These are phyloP conservation scores for Cucurbitaria berberidis DNA, from an alignment of 2,329 filamentous ascomycete genomes.

Conservation along the genomic window DNA sequence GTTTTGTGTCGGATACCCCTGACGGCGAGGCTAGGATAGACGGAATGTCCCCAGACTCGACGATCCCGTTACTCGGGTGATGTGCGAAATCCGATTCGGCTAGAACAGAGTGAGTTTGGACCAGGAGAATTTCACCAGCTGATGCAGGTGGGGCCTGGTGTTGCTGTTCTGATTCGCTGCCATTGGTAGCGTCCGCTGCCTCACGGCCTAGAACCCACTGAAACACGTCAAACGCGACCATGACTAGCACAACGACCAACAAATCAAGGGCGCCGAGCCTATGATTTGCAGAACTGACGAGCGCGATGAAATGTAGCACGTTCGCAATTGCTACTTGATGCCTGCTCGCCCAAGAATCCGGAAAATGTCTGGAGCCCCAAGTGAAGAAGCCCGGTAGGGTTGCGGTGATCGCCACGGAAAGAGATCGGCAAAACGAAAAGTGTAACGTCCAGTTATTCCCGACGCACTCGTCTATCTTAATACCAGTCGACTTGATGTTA, in stretches of 20 bases:
- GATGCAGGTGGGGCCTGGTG: constrained; percentile 19
- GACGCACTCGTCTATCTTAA: constrained; percentile 14
- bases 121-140: constrained; percentile 39
- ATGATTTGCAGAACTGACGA: constrained; percentile 31
- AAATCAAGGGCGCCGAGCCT: constrained; percentile 26
- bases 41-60: constrained; percentile 8
- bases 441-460: constrained; percentile 20
- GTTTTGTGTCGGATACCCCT: constrained; percentile 11
- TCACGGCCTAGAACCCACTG: constrained; percentile 19
- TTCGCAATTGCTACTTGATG: constrained; percentile 27
- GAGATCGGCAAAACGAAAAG: constrained; percentile 24
- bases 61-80: constrained; percentile 10
- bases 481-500: constrained; percentile 8
- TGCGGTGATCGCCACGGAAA: constrained; percentile 26
- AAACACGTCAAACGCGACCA: constrained; percentile 42
- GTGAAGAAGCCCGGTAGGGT: constrained; percentile 27
- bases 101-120: constrained; percentile 22
- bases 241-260: constrained; percentile 36
- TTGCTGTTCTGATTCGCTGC: constrained; percentile 22
- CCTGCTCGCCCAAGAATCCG: constrained; percentile 29
- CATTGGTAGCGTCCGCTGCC: constrained; percentile 16
- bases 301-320: constrained; percentile 28
- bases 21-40: constrained; percentile 5
- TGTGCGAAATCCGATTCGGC: constrained; percentile 22
- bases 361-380: constrained; percentile 17